Base-by-base conservation (phyloP, 805 yeast genomes). In the Candida easanensis region DNA sequence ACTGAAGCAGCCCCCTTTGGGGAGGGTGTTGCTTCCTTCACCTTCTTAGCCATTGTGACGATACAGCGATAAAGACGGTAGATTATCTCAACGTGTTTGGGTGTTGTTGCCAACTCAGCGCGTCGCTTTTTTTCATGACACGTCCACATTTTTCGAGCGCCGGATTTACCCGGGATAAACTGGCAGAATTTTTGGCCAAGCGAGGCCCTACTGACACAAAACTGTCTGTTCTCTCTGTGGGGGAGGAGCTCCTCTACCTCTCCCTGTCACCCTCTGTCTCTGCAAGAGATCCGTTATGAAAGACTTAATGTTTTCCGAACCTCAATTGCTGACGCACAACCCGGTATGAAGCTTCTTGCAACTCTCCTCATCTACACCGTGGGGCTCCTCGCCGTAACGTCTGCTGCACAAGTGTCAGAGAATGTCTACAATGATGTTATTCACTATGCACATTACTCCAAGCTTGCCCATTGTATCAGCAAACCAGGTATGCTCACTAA, bases 401-500 rank as follows among this genome's bases (percentile, higher is more conserved):
- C 30, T n/a, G 25, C 11, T 17, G 37, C 28, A 3, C 22, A 37
- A 14, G 28, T 39, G 34, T 21, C 39, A 11, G 39, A 42, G 5
- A 35, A 47, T 14, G 31, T 54, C 3, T 55, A 49, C 41, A 19
- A 42, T 2, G 48, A 54, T n/a, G 28, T 54, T 14, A 33, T 48
- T 2, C 51, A 51, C 39, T 52, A 54, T 37, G 58, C 51, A 3
- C 38, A 49, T 11, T 56, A 33, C 31, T 41, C 46, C 37, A 53
- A 50, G 15, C 41, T 56, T 17, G 42, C 62, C 0, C 39, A 55
- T 6, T 57, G 62, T 33, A 56, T 57, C 23, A 34, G 46, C 3
- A 42, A 47, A 14, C 42, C 48, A 4, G 44, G 42, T 4, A 42
- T 36, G 26, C 38, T 57, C n/a, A 22, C 9, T 28, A 51, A 47